Evolutionary conservation across 352 stramenopile genomes (phyloP).

Genomic region (Labyrinthula sp.): DNA sequence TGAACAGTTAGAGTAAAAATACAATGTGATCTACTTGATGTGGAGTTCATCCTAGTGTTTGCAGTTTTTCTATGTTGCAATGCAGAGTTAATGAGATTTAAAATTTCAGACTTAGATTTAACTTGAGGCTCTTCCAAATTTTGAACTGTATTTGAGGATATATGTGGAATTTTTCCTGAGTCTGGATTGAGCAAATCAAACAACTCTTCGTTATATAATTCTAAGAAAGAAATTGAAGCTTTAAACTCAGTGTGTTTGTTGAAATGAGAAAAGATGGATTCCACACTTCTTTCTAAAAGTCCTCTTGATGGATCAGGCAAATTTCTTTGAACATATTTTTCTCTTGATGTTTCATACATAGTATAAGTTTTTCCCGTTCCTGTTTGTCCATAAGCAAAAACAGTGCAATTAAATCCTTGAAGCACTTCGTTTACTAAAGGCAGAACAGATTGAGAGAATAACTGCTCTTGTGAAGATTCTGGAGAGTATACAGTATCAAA

Average conservation of each 20-base stretch:
- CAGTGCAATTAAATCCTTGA: slow-evolving; percentile 74
- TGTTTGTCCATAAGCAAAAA: slow-evolving; percentile 86
- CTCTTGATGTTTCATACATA: slow-evolving; percentile 84
- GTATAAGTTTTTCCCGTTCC: slow-evolving; percentile 93
- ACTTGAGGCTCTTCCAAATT: slow-evolving; percentile 57
- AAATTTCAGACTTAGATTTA: slow-evolving; percentile 37
- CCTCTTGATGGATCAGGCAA: slow-evolving; percentile 77
- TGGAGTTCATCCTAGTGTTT: slow-evolving; percentile 78
- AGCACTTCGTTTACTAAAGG: slow-evolving; percentile 85
- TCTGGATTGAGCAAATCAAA: slow-evolving; percentile 71
- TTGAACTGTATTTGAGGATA: slow-evolving; percentile 57
- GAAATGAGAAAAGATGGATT: slow-evolving; percentile 82
- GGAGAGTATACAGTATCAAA: slow-evolving; percentile 74
- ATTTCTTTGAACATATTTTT: slow-evolving; percentile 58
- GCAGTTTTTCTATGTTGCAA: slow-evolving; percentile 70
- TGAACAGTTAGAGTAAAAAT: slow-evolving; percentile 93
- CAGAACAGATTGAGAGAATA: slow-evolving; percentile 70
- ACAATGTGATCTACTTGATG: slow-evolving; percentile 85
- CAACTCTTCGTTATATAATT: slow-evolving; percentile 97
- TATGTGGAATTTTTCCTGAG: slow-evolving; percentile 37
- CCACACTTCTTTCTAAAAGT: too few relatives aligned
- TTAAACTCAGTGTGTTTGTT: slow-evolving; percentile 52
- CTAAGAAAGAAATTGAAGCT: slow-evolving; percentile 82
- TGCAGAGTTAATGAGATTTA: slow-evolving; percentile 56
- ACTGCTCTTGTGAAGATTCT: slow-evolving; percentile 86